phyloP scores from a whole-genome alignment of 176 grass and related monocot species.

The Tuctoria greenei region DNA sequence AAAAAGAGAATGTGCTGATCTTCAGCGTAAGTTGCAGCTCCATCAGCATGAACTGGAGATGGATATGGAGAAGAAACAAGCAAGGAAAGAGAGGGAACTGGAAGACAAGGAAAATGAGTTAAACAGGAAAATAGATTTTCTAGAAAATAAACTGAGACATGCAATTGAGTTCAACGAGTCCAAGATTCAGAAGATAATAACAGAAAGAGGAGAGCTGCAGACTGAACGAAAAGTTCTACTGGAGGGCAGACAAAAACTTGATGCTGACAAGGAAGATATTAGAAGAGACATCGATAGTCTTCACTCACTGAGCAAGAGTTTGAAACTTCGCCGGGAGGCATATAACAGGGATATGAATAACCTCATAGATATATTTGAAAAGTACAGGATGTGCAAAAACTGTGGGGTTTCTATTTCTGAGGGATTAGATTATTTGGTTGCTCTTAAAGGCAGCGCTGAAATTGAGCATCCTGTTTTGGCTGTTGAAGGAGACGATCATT shows the following conservation, averaged over 20 bases:
- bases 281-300: constrained; percentile 79
- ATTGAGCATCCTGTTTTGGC: constrained; percentile 62
- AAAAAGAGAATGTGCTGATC: constrained; percentile 60
- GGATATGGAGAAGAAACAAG: constrained; percentile 64
- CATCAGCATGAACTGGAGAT: constrained; percentile 69
- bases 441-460: constrained; percentile 44
- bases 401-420: constrained; percentile 64
- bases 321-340: constrained; percentile 66
- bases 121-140: constrained; percentile 56
- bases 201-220: constrained; percentile 54
- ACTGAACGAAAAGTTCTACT: constrained; percentile 55
- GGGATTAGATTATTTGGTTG: constrained; percentile 52
- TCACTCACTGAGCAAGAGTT: constrained; percentile 54
- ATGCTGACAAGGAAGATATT: constrained; percentile 73
- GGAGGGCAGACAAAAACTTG: constrained; percentile 60
- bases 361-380: constrained; percentile 55
- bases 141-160: constrained; percentile 63
- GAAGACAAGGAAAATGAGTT: constrained; percentile 64
- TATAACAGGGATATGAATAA: constrained; percentile 62
- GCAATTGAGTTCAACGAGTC: constrained; percentile 63
- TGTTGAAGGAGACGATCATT: constrained; percentile 36
- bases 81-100: constrained; percentile 71
- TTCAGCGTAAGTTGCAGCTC: constrained; percentile 64
- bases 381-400: constrained; percentile 73
- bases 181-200: constrained; percentile 69